Evolutionary conservation across 1,139 yeast species (phyloP).

Genomic region (Lodderomyces orthopsilosis): DNA sequence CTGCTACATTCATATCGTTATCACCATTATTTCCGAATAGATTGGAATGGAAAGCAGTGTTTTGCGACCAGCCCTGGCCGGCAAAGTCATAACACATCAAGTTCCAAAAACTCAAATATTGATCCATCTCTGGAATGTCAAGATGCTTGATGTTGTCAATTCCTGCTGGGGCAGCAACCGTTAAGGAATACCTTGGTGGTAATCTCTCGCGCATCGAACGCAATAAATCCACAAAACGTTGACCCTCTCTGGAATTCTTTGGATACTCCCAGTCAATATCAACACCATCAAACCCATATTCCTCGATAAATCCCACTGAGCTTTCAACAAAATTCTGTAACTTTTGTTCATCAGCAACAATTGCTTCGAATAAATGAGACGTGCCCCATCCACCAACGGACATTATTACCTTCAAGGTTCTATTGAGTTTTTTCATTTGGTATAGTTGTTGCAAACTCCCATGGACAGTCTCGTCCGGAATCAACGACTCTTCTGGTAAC

Average conservation of each 20-base stretch:
- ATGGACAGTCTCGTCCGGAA: conserved; percentile 18
- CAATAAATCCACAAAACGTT: conserved; percentile 45
- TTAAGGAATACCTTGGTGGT: conserved; percentile 36
- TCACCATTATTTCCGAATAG: conserved; percentile 47
- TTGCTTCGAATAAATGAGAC: conserved; percentile 46
- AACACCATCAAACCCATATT: conserved; percentile 79
- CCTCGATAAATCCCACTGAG: conserved; percentile 44
- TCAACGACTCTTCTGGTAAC: conserved; percentile 32
- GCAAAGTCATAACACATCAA: conserved; percentile 87
- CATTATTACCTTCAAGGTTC: conserved; percentile 58
- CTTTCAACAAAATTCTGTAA: conserved; percentile 50
- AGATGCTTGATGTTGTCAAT: conserved; percentile 41
- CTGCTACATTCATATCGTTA: conserved; percentile 46
- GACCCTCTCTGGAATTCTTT: conserved; percentile 42
- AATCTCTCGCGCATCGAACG: conserved; percentile 40
- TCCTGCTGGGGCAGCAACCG: conserved; percentile 79
- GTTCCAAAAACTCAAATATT: conserved; percentile 67
- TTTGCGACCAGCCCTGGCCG: conserved; percentile 68
- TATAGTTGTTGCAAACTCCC: conserved; percentile 62
- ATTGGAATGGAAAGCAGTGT: conserved; percentile 69
- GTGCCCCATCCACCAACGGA: conserved; percentile 92
- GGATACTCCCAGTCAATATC: conserved; percentile 98
- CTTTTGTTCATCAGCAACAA: conserved; percentile 36
- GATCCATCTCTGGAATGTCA: conserved; percentile 52
- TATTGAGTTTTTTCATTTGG: conserved; percentile 45